Conservation (phyloP, 768 basidiomycete species). For the Tulasnella sp. region DNA sequence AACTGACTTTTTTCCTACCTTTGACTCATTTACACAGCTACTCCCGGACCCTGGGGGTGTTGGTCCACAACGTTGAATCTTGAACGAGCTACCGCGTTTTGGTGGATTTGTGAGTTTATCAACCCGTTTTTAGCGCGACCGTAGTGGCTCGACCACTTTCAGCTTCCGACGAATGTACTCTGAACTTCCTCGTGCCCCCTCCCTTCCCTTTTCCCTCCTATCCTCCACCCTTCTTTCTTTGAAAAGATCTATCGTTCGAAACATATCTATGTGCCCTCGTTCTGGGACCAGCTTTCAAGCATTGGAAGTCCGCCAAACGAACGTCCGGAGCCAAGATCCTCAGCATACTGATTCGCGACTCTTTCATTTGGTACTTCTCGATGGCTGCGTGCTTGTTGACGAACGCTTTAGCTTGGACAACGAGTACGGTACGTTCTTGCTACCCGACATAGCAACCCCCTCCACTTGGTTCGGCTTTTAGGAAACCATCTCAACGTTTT, state of each 20-base stretch:
- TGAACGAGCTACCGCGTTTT: background rate
- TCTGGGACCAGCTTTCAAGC: background rate
- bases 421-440: background rate
- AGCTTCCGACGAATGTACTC: too few relatives aligned
- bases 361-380: background rate
- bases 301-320: background rate
- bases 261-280: background rate
- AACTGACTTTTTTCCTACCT: background rate
- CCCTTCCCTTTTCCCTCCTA: background rate
- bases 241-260: background rate
- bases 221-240: too few relatives aligned
- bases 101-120: background rate
- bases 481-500: too few relatives aligned
- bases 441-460: background rate
- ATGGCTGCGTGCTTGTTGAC: background rate
- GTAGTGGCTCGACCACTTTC: too few relatives aligned
- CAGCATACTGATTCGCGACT: background rate
- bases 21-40: background rate
- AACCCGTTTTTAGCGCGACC: too few relatives aligned
- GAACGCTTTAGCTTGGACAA: background rate
- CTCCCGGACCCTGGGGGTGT: background rate
- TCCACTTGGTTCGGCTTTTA: too few relatives aligned
- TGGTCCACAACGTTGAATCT: background rate
- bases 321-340: background rate
- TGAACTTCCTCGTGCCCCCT: too few relatives aligned